A percentile compares a stretch with the other conserved stretches of the same genome.
phyloP scores from a whole-genome alignment of 1,139 yeast genomes.

The Yueomyces sp. region DNA sequence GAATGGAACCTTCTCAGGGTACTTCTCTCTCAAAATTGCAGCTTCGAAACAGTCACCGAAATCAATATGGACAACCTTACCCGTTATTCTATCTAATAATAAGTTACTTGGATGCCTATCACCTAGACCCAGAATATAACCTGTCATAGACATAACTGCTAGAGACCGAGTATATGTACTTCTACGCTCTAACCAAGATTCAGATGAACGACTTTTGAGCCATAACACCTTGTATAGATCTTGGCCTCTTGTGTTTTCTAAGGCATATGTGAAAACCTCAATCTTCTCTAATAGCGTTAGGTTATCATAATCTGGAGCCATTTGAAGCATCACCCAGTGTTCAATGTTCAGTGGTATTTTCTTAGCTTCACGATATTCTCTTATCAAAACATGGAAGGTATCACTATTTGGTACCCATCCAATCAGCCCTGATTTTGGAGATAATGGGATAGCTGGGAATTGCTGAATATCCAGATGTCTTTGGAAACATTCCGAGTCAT shows the following conservation, averaged over 20 bases:
- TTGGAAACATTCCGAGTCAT: conserved; percentile 92
- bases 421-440: conserved; percentile 91
- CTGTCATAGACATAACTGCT: conserved; percentile 98
- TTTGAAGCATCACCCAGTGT: conserved; percentile 89
- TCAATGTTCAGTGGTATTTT: conserved; percentile 84
- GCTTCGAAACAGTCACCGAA: conserved; percentile 99
- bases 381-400: conserved; percentile 85
- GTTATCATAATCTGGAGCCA: conserved; percentile 96
- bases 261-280: conserved; percentile 90
- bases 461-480: conserved; percentile 88
- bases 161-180: conserved; percentile 91
- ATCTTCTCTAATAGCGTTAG: conserved; percentile 82
- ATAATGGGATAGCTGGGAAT: conserved; percentile 85
- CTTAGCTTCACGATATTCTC: conserved; percentile 85
- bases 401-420: conserved; percentile 98
- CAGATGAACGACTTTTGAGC: conserved; percentile 92
- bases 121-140: conserved; percentile 90
- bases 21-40: conserved; percentile 88
- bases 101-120: conserved; percentile 96
- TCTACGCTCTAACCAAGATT: conserved; percentile 95
- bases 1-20: conserved; percentile 97
- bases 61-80: conserved; percentile 93
- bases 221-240: conserved; percentile 91
- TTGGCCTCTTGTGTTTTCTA: conserved; percentile 93
- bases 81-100: conserved; percentile 89